phyloP scores from a whole-genome alignment of 2,329 filamentous ascomycete genomes.

The Sordariomycetes sp. region DNA sequence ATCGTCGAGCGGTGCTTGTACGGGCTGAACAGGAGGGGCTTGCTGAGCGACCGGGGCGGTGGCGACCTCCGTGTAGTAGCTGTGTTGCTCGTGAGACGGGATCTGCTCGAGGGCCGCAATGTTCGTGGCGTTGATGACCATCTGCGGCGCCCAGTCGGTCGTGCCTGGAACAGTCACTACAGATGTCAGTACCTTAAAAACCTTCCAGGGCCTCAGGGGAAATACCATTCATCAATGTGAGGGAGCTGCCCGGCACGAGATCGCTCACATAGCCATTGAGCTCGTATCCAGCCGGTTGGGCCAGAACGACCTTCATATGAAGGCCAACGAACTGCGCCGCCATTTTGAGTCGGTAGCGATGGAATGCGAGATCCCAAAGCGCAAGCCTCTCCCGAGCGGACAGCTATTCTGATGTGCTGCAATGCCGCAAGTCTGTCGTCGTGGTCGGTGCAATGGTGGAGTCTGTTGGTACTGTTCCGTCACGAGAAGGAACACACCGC shows the following conservation, averaged over 20 bases:
- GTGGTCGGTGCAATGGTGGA: no score
- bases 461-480: no score
- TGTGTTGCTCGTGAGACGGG: slow-evolving; percentile 13
- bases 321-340: slow-evolving; percentile 65
- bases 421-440: no score
- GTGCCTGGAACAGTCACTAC: slow-evolving; percentile 29
- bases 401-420: no score
- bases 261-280: slow-evolving; percentile 63
- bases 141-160: slow-evolving; percentile 29
- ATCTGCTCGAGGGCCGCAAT: slow-evolving; percentile 35
- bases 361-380: no score
- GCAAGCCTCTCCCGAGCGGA: no score
- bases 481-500: no score
- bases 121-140: slow-evolving; percentile 37
- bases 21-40: slow-evolving; percentile 14
- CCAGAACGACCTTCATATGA: slow-evolving; percentile 65
- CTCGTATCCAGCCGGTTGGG: slow-evolving; percentile 51
- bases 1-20: slow-evolving; percentile 54
- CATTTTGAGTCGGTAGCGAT: no score
- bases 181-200: no score
- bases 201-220: no score
- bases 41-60: slow-evolving; percentile 13
- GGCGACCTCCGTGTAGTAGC: no score
- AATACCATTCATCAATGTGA: slow-evolving; percentile 65
- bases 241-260: slow-evolving; percentile 55